Base-by-base conservation (phyloP, 1,139 yeast genomes). In the Nematodospora anomalae region DNA sequence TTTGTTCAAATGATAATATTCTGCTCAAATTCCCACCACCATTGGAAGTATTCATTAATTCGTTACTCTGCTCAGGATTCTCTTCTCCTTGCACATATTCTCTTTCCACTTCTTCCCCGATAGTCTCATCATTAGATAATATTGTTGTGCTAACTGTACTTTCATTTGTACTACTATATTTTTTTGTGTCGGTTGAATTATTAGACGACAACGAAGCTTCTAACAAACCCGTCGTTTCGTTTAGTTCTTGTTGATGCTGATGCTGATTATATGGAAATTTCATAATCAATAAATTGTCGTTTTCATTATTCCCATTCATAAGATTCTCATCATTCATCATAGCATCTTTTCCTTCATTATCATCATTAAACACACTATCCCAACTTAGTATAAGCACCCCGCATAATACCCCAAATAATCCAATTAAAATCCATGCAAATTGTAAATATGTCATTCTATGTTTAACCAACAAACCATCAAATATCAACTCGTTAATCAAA, bases 401-500 rank as follows among this genome's bases (percentile, higher is more conserved):
- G 32, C 59, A 44, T 35, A 71, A 53, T 1, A 71, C 76, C 4
- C 57, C 59, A n/a, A 51, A 28, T 23, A 71, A 58, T 0, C 76
- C 76, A 4, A 64, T 32, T 6, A 67, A 41, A 2, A 71, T 64
- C 66, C 68, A 64, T 3, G 47, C 11, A 20, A 71, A 52, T 44
- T 65, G 73, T 3, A 43, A 37, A 15, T 53, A 42, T 3, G 62
- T 49, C 59, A 70, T 64, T 36, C 52, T 48, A 21, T 60, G 57
- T 22, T 54, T 55, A 12, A 49, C 38, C 11, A 62, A 41, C 14
- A 70, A 53, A 35, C 62, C 56, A 47, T 70, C 67, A 48, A 64
- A 87, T 3, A 79, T 68, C 41, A 87, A 60, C 28, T 89, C 92
- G 54, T 88, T 89, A 40, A 82, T 58, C 49, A 88, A 80, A 47